These are phyloP conservation scores for Glebionis coronaria DNA, from an alignment of 129 eudicot genomes.

Conservation along the genomic window DNA sequence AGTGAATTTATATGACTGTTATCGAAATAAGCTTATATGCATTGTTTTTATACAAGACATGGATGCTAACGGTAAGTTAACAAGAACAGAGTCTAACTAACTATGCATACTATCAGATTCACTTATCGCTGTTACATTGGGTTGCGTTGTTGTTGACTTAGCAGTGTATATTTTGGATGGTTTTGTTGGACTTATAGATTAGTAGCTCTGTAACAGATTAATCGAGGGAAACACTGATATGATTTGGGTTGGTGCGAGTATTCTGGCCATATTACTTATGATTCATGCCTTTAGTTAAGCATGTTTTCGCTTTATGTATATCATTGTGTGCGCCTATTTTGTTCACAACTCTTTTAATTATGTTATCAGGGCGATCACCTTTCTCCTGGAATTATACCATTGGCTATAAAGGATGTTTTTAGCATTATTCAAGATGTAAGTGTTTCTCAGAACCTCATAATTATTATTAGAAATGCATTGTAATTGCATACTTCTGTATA, in stretches of 20 bases:
- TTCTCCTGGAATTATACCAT: constrained; percentile 91
- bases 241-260: constrained; percentile 9
- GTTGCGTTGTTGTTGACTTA: too few species aligned
- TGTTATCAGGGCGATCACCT: constrained; percentile 77
- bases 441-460: constrained; percentile 14
- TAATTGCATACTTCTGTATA: constrained; percentile 1
- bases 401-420: constrained; percentile 97
- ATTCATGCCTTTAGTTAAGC: constrained; percentile 14
- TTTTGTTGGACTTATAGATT: constrained; percentile 12
- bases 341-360: constrained; percentile 15
- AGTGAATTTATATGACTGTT: too few species aligned
- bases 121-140: too few species aligned
- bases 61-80: too few species aligned
- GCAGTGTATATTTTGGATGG: constrained; percentile 6
- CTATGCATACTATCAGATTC: too few species aligned
- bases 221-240: constrained; percentile 7
- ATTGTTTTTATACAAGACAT: too few species aligned
- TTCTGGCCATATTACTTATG: background rate
- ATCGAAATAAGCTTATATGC: too few species aligned
- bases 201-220: background rate
- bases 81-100: too few species aligned
- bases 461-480: constrained; percentile 3
- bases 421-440: constrained; percentile 99
- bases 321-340: background rate
- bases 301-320: background rate